Base-by-base conservation (phyloP, 768 basidiomycete species). In the Gautieria morchelliformis region DNA sequence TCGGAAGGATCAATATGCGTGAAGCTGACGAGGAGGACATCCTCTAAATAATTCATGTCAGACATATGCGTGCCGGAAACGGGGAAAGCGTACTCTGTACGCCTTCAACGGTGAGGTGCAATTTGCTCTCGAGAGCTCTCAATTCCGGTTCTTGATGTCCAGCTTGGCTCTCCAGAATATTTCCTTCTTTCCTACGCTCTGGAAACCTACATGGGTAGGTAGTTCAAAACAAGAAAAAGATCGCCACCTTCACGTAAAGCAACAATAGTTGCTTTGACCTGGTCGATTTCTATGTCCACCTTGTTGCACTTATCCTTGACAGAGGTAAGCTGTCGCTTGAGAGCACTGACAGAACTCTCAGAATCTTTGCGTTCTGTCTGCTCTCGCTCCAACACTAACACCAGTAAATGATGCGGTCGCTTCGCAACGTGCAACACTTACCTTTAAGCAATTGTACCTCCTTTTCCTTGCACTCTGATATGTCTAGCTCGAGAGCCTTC, bases 381-480 rank as follows among this genome's bases (percentile, higher is more conserved):
- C 65, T 90, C 89, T 54, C 74, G 72, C 62, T 81, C 83, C 51
- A 90, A 69, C 10, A 79, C 87, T 87, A 59, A 19, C 10, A 35
- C 24, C 1, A 17, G 5, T 49, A 30, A 49, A 24, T 46, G 11
- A 22, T 40, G 46, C n/a, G 17, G 3, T 49, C 37, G 48, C 10
- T 17, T 17, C 27, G 4, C 8, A 37, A n/a, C 5, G 9, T 11
- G 24, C 35, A 41, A 4, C 22, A 72, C 80, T n/a, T 67, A 92
- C 91, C 80, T 56, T 81, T 78, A 2, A 90, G 76, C 56, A 94
- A 76, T 52, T 89, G 84, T 32, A 90, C 84, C 69, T 93, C 92
- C 63, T 75, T 78, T 52, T 87, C 66, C 62, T 91, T 88, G 70
- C 87, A 91, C 45, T 83, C 74, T 54, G 81, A 83, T 1, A 80